Evolutionary conservation across 768 basidiomycete genomes (phyloP).

Genomic region (Kwoniella newhampshirensis): DNA sequence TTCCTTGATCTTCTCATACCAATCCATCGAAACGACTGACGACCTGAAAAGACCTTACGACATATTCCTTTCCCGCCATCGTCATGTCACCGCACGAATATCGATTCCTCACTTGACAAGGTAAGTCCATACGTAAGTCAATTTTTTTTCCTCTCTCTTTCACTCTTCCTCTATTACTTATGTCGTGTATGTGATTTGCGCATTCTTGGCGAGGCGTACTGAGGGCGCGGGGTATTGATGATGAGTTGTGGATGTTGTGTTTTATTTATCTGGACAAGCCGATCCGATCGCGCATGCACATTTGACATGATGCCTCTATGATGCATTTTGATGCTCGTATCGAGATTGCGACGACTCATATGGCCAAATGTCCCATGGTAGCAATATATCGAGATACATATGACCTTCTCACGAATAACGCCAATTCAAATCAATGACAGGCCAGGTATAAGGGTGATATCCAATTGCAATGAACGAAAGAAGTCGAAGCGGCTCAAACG

Average conservation of each 20-base stretch:
- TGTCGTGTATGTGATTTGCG: background rate
- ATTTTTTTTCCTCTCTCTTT: background rate
- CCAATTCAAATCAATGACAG: too few species aligned
- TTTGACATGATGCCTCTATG: background rate
- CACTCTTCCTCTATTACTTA: background rate
- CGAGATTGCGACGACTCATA: too few species aligned
- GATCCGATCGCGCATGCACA: background rate
- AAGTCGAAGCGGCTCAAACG: too few species aligned
- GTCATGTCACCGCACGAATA: background rate
- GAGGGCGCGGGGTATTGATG: constrained; percentile 1
- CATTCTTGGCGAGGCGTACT: background rate
- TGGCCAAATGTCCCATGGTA: too few species aligned
- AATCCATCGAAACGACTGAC: background rate
- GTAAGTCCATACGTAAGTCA: constrained; percentile 5
- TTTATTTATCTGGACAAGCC: background rate
- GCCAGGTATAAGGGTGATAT: too few species aligned
- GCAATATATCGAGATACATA: too few species aligned
- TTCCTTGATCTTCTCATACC: background rate
- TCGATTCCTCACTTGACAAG: background rate
- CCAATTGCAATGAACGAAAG: too few species aligned
- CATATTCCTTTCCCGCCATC: background rate
- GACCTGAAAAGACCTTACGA: background rate
- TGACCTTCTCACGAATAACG: too few species aligned
- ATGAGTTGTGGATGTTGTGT: background rate
- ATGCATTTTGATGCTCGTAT: too few species aligned